Evolutionary conservation across 2,329 filamentous ascomycete species (phyloP).

Genomic region (Cylindrodendrum hubeiense): DNA sequence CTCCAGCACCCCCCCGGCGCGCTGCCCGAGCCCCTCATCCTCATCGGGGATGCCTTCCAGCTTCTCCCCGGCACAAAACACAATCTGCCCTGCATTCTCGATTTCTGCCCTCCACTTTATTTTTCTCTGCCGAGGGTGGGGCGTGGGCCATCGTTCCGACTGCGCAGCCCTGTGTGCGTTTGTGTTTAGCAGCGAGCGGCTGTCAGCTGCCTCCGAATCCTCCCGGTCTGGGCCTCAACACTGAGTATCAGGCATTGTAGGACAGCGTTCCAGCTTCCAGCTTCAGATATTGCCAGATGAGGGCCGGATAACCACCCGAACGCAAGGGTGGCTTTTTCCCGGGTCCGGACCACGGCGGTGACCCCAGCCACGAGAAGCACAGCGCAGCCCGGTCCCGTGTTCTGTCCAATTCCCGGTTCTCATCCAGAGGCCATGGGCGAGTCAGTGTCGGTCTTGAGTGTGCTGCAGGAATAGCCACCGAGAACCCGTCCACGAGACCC

Average conservation of each 20-base stretch:
- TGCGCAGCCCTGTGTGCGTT: constrained; percentile 24
- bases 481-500: constrained; percentile 42
- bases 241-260: constrained; percentile 30
- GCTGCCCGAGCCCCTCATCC: constrained; percentile 13
- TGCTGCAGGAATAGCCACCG: constrained; percentile 46
- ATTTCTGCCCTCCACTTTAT: constrained; percentile 30
- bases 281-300: constrained; percentile 3
- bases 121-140: constrained; percentile 38
- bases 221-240: constrained; percentile 34
- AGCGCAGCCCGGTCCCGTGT: constrained; percentile 32
- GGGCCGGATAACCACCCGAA: constrained; percentile 11
- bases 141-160: constrained; percentile 24
- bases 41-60: constrained; percentile 19
- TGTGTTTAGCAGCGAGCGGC: constrained; percentile 11
- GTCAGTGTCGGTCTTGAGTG: constrained; percentile 28
- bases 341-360: constrained; percentile 35
- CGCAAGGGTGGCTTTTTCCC: constrained; percentile 28
- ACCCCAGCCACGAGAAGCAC: constrained; percentile 18
- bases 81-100: constrained; percentile 30
- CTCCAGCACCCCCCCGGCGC: constrained; percentile 14
- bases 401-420: constrained; percentile 24
- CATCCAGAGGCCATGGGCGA: constrained; percentile 11
- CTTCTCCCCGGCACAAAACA: constrained; percentile 21
- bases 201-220: constrained; percentile 40
- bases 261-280: constrained; percentile 3